Conservation (phyloP, 805 yeast species). For the Nakazawaea wickerhamii region DNA sequence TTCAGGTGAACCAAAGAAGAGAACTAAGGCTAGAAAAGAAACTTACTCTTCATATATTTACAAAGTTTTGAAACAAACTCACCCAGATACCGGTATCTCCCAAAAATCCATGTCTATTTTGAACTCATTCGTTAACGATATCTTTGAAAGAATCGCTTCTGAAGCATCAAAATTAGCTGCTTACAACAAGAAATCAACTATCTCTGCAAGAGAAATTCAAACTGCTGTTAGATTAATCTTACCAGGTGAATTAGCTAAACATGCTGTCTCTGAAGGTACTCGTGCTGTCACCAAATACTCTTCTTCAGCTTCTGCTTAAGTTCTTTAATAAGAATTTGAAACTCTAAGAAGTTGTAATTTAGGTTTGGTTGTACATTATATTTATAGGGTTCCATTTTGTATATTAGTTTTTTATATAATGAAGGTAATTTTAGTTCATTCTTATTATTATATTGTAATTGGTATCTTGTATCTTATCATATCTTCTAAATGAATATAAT, state of each 20-base stretch:
- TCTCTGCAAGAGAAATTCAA: constrained; percentile 97
- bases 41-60: constrained; percentile 96
- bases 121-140: constrained; percentile 98
- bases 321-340: not conserved
- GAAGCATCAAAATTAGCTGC: constrained; percentile 99
- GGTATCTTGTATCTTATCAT: too few relatives aligned
- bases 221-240: constrained; percentile 97
- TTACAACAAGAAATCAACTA: constrained; percentile 96
- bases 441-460: not conserved
- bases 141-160: constrained; percentile 95
- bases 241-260: constrained; percentile 98
- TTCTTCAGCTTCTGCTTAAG: constrained; percentile 45
- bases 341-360: not conserved
- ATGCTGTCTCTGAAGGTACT: constrained; percentile 98
- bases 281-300: constrained; percentile 97
- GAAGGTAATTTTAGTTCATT: constrained; percentile 11
- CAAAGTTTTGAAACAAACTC: constrained; percentile 98
- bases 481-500: too few relatives aligned
- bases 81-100: constrained; percentile 99
- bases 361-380: constrained; percentile 9
- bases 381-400: constrained; percentile 14
- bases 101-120: constrained; percentile 98
- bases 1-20: constrained; percentile 79
- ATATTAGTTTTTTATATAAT: constrained; percentile 14
- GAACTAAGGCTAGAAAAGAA: constrained; percentile 94